Evolutionary conservation across 2,329 filamentous ascomycete genomes (phyloP).

Genomic region (Coleophoma eucalyptorum): DNA sequence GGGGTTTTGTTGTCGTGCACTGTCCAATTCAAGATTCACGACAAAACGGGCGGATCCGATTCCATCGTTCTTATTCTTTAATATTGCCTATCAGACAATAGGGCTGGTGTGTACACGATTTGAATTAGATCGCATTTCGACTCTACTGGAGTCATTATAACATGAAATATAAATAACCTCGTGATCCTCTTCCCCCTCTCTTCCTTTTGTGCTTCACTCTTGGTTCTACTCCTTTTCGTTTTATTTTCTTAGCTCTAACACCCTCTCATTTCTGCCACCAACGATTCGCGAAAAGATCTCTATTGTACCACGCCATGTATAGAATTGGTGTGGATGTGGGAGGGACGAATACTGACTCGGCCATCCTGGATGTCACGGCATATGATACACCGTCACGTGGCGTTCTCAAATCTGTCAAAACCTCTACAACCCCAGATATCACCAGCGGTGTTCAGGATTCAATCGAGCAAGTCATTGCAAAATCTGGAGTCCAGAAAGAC

Average conservation of each 20-base stretch:
- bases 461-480: constrained; percentile 34
- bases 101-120: no score
- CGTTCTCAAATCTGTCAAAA: constrained; percentile 40
- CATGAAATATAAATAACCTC: no score
- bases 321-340: constrained; percentile 39
- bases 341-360: constrained; percentile 38
- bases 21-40: no score
- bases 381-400: constrained; percentile 30
- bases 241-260: background rate
- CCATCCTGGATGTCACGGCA: constrained; percentile 38
- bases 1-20: no score
- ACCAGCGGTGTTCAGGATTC: constrained; percentile 40
- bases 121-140: no score
- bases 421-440: constrained; percentile 40
- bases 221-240: no score
- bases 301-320: constrained; percentile 18
- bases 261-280: background rate
- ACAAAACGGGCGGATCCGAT: no score
- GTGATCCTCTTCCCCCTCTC: no score
- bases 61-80: no score
- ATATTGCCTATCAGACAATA: no score
- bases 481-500: constrained; percentile 29
- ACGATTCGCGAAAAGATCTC: background rate
- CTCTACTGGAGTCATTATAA: no score
- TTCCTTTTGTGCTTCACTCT: no score